These are phyloP conservation scores for Hypoxylon fuscum DNA, from an alignment of 495 filamentous ascomycete genomes.

Conservation along the genomic window DNA sequence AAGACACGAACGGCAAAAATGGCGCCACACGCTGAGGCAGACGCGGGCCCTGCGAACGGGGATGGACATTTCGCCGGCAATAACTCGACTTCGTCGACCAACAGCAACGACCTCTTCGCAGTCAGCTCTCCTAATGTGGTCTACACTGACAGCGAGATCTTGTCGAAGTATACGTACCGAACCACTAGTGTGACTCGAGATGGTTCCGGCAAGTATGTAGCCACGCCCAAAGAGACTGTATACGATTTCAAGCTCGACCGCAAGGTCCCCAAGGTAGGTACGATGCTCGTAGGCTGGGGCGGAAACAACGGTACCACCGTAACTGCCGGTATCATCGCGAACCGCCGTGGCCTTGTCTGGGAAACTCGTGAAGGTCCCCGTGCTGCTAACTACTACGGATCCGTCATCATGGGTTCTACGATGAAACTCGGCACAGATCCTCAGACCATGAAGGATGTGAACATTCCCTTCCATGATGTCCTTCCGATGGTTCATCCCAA, in stretches of 20 bases:
- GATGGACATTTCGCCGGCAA: constrained; percentile 56
- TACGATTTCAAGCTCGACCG: constrained; percentile 99
- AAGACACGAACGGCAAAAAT: constrained; percentile 58
- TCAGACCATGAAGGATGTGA: constrained; percentile 87
- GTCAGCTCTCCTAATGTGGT: constrained; percentile 92
- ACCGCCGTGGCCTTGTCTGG: constrained; percentile 86
- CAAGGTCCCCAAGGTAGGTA: constrained; percentile 89
- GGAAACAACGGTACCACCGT: constrained; percentile 99
- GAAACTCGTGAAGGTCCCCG: constrained; percentile 89
- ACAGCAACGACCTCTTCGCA: constrained; percentile 68
- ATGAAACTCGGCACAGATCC: constrained; percentile 93
- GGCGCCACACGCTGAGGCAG: constrained; percentile 91
- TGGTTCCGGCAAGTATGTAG: constrained; percentile 80
- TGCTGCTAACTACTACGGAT: constrained; percentile 96
- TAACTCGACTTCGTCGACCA: constrained; percentile 49
- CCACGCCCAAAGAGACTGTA: constrained; percentile 83
- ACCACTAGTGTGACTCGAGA: constrained; percentile 75
- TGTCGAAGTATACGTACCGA: constrained; percentile 94
- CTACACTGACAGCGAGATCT: constrained; percentile 89
- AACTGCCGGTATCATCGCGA: constrained; percentile 96
- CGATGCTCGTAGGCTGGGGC: constrained; percentile 98
- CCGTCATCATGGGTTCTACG: constrained; percentile 94
- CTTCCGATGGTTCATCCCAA: constrained; percentile 98
- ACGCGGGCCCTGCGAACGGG: constrained; percentile 78
- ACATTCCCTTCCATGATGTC: constrained; percentile 93